Evolutionary conservation across 179 eudicot genomes (phyloP).

Genomic region (Beta corolliflora): DNA sequence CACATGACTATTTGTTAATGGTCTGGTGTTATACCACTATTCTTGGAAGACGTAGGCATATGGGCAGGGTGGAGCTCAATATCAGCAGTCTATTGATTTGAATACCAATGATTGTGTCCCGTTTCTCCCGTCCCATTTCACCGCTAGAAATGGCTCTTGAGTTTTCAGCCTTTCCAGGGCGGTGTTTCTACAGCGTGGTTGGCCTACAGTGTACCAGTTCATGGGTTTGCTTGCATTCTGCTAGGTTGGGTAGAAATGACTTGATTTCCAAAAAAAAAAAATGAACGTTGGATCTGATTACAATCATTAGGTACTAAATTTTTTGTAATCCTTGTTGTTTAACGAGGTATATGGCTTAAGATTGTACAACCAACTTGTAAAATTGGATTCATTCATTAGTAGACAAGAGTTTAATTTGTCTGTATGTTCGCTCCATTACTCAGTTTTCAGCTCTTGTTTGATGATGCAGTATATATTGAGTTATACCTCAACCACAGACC

Average conservation of each 20-base stretch:
- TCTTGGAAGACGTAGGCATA: not conserved
- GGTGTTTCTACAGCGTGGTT: not conserved
- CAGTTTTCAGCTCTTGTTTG: too few species aligned
- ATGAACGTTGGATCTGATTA: not conserved
- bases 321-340: not conserved
- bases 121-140: not conserved
- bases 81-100: not conserved
- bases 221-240: slow-evolving; percentile 7
- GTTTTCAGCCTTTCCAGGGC: not conserved
- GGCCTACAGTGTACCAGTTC: not conserved
- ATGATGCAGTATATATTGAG: too few species aligned
- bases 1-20: not conserved
- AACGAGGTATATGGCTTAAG: not conserved
- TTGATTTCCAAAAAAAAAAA: not conserved
- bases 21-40: not conserved
- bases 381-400: not conserved
- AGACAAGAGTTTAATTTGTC: not conserved
- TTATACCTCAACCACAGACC: too few species aligned
- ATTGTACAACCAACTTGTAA: not conserved
- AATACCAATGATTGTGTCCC: not conserved
- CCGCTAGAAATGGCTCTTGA: not conserved
- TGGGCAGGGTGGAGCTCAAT: not conserved
- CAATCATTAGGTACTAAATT: not conserved
- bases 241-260: not conserved
- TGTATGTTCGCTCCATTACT: not conserved